Evolutionary conservation across 768 basidiomycete genomes (phyloP).

Genomic region (Boletus rubropictus): DNA sequence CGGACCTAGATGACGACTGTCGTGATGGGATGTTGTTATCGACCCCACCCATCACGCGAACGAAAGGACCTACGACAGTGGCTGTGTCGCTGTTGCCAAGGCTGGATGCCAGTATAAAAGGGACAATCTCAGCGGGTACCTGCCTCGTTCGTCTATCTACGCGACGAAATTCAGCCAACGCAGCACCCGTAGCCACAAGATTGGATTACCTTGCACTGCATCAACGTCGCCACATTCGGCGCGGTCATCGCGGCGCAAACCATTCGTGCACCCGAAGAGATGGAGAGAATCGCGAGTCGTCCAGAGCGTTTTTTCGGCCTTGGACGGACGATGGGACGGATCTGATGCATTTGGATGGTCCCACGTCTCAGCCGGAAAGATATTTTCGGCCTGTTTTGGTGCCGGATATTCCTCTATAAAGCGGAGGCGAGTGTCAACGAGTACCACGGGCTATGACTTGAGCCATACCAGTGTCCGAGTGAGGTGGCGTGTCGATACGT

Average conservation of each 20-base stretch:
- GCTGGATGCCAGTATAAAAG: conserved; percentile 9
- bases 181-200: background rate
- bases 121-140: conserved; percentile 1
- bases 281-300: conserved; percentile 28
- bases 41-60: background rate
- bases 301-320: conserved; percentile 32
- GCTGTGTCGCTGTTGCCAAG: conserved; percentile 22
- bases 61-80: conserved; percentile 12
- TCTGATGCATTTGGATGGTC: conserved; percentile 3
- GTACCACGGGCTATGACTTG: background rate
- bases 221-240: conserved; percentile 13
- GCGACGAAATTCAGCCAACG: background rate
- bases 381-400: conserved; percentile 6
- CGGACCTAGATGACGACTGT: conserved; percentile 17
- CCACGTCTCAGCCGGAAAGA: conserved; percentile 3
- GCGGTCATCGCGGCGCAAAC: conserved; percentile 10
- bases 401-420: conserved; percentile 12
- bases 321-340: conserved; percentile 18
- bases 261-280: conserved; percentile 19
- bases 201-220: conserved; percentile 24
- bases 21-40: conserved; percentile 11
- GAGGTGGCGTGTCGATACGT: conserved; percentile 4
- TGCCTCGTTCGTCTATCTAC: conserved; percentile 19
- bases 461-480: conserved; percentile 13
- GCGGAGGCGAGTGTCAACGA: background rate